Conservation (phyloP, 345 rosid species). For the Arabidopsis suecica region DNA sequence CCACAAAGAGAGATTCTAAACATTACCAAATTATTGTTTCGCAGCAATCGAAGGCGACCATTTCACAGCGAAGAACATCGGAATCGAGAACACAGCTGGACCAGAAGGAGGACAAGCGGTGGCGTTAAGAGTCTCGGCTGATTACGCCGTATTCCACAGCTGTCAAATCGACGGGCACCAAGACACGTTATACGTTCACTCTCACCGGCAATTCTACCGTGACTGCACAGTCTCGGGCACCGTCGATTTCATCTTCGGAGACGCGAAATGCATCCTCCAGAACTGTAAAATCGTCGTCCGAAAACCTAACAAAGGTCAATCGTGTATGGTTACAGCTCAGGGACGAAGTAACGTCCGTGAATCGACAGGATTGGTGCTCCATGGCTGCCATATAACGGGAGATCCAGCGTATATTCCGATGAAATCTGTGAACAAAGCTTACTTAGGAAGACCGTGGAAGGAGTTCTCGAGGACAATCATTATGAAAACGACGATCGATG, state of each 20-base stretch:
- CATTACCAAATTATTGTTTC: background rate
- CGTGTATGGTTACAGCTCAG: conserved; percentile 69
- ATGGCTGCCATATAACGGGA: conserved; percentile 63
- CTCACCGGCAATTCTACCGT: conserved; percentile 75
- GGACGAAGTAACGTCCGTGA: conserved; percentile 56
- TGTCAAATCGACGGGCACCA: conserved; percentile 71
- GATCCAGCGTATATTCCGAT: conserved; percentile 48
- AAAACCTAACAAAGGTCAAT: conserved; percentile 55
- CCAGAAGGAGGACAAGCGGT: conserved; percentile 70
- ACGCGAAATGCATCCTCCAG: conserved; percentile 61
- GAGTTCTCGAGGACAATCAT: conserved; percentile 60
- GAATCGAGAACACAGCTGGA: conserved; percentile 74
- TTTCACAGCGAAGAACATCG: conserved; percentile 75
- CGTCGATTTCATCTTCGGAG: conserved; percentile 73
- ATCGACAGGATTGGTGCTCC: conserved; percentile 63
- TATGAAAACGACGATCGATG: conserved; percentile 61
- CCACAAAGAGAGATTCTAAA: background rate
- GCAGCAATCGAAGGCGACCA: conserved; percentile 55
- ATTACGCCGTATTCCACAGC: conserved; percentile 57
- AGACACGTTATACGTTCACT: conserved; percentile 71
- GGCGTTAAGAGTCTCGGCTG: conserved; percentile 64
- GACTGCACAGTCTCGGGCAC: conserved; percentile 78
- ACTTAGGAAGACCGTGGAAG: conserved; percentile 83
- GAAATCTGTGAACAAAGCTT: conserved; percentile 50
- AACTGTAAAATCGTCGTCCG: conserved; percentile 64